A percentile compares a stretch with the other conserved stretches of the same genome.
Conservation (phyloP, 805 yeast species). For the Metschnikowia lochheadii region DNA sequence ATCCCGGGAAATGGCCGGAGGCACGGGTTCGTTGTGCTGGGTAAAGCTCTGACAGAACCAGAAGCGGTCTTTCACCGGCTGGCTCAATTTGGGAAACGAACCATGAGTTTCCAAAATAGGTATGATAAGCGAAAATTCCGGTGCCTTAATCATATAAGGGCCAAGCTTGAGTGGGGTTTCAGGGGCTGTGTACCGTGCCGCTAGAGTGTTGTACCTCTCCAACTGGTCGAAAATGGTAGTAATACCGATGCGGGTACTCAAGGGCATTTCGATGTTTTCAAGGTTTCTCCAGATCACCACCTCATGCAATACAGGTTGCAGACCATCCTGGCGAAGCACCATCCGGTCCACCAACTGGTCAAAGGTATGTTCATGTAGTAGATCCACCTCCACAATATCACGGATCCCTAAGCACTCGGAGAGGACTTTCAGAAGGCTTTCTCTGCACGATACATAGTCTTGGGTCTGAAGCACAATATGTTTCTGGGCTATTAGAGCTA, state of each 20-base stretch:
- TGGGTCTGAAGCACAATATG: conserved; percentile 11
- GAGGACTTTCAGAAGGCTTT: conserved; percentile 1
- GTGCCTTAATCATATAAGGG: conserved; percentile 6
- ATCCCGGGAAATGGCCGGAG: neutral
- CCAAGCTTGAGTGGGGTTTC: conserved; percentile 12
- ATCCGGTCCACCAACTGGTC: conserved; percentile 7
- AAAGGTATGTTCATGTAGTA: conserved; percentile 8
- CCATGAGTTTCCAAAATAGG: conserved; percentile 10
- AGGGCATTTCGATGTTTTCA: conserved; percentile 7
- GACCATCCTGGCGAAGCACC: conserved; percentile 9
- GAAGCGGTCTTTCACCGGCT: conserved; percentile 15
- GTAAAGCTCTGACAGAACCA: conserved; percentile 18
- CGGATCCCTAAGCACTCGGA: conserved; percentile 1
- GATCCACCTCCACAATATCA: conserved; percentile 15
- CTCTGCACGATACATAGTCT: conserved; percentile 7
- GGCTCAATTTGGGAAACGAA: conserved; percentile 11
- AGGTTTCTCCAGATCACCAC: conserved; percentile 17
- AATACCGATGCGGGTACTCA: conserved; percentile 5
- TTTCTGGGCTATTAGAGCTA: conserved; percentile 12
- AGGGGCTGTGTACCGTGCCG: conserved; percentile 3
- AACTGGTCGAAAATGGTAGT: conserved; percentile 12
- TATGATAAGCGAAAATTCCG: conserved; percentile 9
- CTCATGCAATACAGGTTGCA: conserved; percentile 8
- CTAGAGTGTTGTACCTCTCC: conserved; percentile 12
- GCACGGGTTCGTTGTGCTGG: neutral